Evolutionary conservation across 805 yeast species (phyloP), one percentile per base, ranked within the genome.

Genomic region (Candida namnaoensis): DNA sequence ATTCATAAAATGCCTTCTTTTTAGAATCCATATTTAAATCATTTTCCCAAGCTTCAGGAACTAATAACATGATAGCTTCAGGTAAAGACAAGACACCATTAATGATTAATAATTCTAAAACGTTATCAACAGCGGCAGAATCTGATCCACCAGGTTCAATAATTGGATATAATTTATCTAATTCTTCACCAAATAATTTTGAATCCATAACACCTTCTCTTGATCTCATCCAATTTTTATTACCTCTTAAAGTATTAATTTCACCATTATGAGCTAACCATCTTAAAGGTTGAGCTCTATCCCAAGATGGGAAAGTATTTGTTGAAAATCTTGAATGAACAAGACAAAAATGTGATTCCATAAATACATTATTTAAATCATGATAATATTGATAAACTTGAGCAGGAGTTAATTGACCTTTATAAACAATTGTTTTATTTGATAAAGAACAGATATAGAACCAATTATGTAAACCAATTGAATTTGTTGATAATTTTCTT

Each of bases 271-370:
- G 99, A 34, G 99, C 99, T 30, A 95, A 87, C 83, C 95, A 82
- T 64, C 98, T 75, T 57, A 91, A 74, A 38, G 99, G 99, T 67
- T 91, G 99, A 24, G 99, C 98, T 66, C 99, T 80, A 67, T 93
- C 99, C 99, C 99, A 91, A n/a, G 96, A 88, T 38, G 99, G 99
- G 78, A 91, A 91, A 38, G 99, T 91, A 65, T 91, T 91, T 30
- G 99, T 91, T 44, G 97, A 88, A 73, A 91, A 91, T 62, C 99
- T 80, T 24, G 98, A 90, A 69, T 91, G 99, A 40, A 91, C 98
- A 35, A 91, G 74, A 13, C 97, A 95, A 72, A 93, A 87, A 60
- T 90, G 97, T 37, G 95, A 93, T 67, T 88, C 91, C 65, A 80
- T 91, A 57, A 88, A 93, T 26, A 88, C 91, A 61, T 88, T 88